Evolutionary conservation across 2,329 filamentous ascomycete genomes (phyloP).

Genomic region (Blumeria hordei): DNA sequence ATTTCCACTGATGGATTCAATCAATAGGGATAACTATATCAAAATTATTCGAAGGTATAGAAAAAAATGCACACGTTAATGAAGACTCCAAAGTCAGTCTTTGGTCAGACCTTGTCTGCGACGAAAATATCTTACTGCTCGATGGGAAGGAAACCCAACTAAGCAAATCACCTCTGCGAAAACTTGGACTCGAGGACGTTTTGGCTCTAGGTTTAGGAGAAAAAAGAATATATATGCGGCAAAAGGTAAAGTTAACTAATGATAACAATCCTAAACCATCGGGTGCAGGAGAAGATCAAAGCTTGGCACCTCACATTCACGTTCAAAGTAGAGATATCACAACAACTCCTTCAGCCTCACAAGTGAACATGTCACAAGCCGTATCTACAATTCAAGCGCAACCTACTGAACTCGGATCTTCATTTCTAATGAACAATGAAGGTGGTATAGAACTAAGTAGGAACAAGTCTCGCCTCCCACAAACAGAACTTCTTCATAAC

Average conservation of each 20-base stretch:
- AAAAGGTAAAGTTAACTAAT: too few species aligned
- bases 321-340: background rate
- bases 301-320: background rate
- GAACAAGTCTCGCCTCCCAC: too few species aligned
- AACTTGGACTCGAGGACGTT: background rate
- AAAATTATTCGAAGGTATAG: slow-evolving; percentile 3
- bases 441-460: too few species aligned
- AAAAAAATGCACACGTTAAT: background rate
- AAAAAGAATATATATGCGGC: slow-evolving; percentile 1
- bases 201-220: slow-evolving; percentile 2
- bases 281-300: background rate
- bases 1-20: background rate
- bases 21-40: slow-evolving; percentile 4
- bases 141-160: background rate
- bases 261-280: background rate
- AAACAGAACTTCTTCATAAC: too few species aligned
- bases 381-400: background rate
- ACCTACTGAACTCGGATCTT: background rate
- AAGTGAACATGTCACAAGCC: background rate
- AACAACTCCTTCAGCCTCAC: background rate
- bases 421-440: background rate
- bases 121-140: slow-evolving; percentile 2
- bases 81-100: slow-evolving; percentile 2
- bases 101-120: slow-evolving; percentile 4
- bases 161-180: background rate